Percentiles rank a stretch among this genome's conserved stretches.
Evolutionary conservation across 208 protist genomes (phyloP).

Genomic region (Leishmania martiniquensis): DNA sequence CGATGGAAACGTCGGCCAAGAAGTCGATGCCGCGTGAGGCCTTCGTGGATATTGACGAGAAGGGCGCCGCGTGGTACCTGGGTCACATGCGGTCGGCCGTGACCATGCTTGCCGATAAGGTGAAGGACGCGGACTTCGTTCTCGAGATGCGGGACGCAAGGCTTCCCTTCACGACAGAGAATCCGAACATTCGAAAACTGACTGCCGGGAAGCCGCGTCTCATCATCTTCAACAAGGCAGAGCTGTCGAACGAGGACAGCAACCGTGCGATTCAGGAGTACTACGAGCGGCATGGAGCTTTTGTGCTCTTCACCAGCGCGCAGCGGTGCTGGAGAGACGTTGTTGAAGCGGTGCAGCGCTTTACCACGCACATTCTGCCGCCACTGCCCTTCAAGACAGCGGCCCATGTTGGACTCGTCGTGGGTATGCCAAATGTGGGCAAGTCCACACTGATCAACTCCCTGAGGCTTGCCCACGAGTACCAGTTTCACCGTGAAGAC

Average conservation of each 20-base stretch:
- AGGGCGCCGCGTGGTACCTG: slow-evolving; percentile 88
- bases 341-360: slow-evolving; percentile 79
- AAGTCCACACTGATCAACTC: slow-evolving; percentile 96
- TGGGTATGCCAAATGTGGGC: slow-evolving; percentile 96
- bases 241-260: slow-evolving; percentile 88
- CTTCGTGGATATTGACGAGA: slow-evolving; percentile 88
- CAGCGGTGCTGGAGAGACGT: slow-evolving; percentile 77
- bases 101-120: slow-evolving; percentile 60
- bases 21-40: slow-evolving; percentile 81
- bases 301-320: slow-evolving; percentile 86
- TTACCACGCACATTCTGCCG: slow-evolving; percentile 76
- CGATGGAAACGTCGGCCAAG: slow-evolving; percentile 65
- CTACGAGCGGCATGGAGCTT: slow-evolving; percentile 74
- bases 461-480: slow-evolving; percentile 89
- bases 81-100: slow-evolving; percentile 86
- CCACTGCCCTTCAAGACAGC: slow-evolving; percentile 67
- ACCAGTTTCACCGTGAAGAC: slow-evolving; percentile 91
- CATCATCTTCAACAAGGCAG: slow-evolving; percentile 94
- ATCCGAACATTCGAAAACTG: slow-evolving; percentile 77
- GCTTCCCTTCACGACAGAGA: slow-evolving; percentile 88
- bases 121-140: slow-evolving; percentile 89
- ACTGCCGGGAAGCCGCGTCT: slow-evolving; percentile 65
- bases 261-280: slow-evolving; percentile 81
- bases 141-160: slow-evolving; percentile 94
- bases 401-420: slow-evolving; percentile 86